phyloP scores from a whole-genome alignment of 2,329 filamentous ascomycete genomes.

The Arthrobotrys sphaeroides region DNA sequence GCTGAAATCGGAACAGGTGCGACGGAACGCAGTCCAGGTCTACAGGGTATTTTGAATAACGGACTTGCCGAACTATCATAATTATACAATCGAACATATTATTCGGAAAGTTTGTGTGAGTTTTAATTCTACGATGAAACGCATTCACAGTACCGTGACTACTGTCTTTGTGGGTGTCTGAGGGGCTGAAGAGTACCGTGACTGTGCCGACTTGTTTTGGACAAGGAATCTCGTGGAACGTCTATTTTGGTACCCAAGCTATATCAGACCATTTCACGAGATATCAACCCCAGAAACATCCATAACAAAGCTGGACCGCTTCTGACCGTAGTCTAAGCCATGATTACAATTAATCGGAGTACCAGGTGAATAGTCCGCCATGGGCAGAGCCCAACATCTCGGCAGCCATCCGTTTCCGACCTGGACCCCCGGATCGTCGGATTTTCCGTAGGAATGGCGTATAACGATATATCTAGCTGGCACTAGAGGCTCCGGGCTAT shows the following conservation, averaged over 20 bases:
- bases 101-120: not conserved
- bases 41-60: not conserved
- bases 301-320: not conserved
- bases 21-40: not conserved
- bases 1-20: conserved; percentile 14
- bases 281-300: not conserved
- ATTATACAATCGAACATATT: not conserved
- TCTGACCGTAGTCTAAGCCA: not conserved
- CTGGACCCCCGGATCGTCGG: not conserved
- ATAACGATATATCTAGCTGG: not conserved
- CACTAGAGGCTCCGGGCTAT: not conserved
- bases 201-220: not conserved
- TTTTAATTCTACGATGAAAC: not conserved
- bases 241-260: conserved; percentile 1
- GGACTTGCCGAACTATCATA: not conserved
- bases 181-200: not conserved
- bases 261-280: not conserved
- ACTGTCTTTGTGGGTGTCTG: not conserved
- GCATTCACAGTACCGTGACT: not conserved
- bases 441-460: too few relatives aligned
- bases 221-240: not conserved
- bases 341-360: not conserved
- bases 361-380: not conserved
- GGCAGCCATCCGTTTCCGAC: not conserved
- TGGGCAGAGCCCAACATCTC: not conserved